Conservation (phyloP, 495 filamentous ascomycete species). For the Entonaema liquescens region DNA sequence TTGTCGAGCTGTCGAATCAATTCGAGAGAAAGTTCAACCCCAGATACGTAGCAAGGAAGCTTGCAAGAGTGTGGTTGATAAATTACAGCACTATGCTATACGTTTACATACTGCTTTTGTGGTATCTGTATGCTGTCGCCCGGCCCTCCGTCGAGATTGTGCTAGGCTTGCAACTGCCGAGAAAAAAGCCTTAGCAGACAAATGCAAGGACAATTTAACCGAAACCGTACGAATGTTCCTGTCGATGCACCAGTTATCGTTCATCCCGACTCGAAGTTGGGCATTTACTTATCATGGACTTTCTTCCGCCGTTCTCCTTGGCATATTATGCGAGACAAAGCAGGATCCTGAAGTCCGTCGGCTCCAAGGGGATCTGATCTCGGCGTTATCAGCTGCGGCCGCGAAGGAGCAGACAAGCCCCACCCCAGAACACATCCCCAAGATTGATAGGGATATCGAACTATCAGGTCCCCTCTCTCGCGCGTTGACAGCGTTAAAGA, state of each 20-base stretch:
- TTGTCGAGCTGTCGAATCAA: constrained; percentile 56
- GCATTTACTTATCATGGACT: constrained; percentile 71
- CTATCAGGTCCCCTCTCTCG: constrained; percentile 62
- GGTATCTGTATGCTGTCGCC: constrained; percentile 63
- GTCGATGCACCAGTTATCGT: constrained; percentile 71
- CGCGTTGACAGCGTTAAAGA: constrained; percentile 62
- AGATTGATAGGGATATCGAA: constrained; percentile 62
- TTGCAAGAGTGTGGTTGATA: constrained; percentile 63
- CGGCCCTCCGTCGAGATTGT: constrained; percentile 58
- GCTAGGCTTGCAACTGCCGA: constrained; percentile 52
- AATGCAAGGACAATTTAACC: constrained; percentile 68
- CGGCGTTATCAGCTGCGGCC: constrained; percentile 63
- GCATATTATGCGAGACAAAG: constrained; percentile 69
- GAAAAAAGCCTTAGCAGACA: constrained; percentile 58
- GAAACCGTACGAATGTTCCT: constrained; percentile 75
- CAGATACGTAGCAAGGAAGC: constrained; percentile 59
- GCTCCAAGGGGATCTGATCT: constrained; percentile 63
- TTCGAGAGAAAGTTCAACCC: constrained; percentile 53
- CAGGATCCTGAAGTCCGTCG: constrained; percentile 63
- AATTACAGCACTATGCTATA: constrained; percentile 63
- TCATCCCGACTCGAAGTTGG: constrained; percentile 72
- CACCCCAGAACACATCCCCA: constrained; percentile 54
- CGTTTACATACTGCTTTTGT: constrained; percentile 64
- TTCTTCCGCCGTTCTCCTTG: constrained; percentile 70
- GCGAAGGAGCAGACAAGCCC: constrained; percentile 60